These are phyloP conservation scores for Clavispora fructus DNA, from an alignment of 805 yeast genomes.

Conservation along the genomic window DNA sequence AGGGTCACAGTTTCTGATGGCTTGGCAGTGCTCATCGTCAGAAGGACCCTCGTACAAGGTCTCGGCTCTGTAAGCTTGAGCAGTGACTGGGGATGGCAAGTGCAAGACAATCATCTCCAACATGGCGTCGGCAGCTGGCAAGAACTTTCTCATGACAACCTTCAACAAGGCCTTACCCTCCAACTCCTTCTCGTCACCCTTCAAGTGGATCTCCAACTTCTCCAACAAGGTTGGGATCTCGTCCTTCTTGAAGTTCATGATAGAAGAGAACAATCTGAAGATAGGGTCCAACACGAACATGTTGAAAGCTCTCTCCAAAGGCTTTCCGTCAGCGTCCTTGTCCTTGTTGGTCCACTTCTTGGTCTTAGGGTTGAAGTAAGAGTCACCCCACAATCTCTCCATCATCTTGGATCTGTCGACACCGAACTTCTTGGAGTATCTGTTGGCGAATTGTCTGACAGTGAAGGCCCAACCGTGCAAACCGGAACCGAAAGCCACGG, in stretches of 20 bases:
- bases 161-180: conserved; percentile 98
- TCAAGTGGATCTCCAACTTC: conserved; percentile 89
- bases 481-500: conserved; percentile 99
- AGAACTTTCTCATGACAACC: conserved; percentile 98
- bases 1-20: conserved; percentile 98
- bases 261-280: conserved; percentile 92
- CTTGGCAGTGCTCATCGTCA: conserved; percentile 83
- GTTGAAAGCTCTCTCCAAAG: conserved; percentile 98
- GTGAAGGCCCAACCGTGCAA: conserved; percentile 99
- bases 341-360: conserved; percentile 98
- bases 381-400: conserved; percentile 99
- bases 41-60: conserved; percentile 98
- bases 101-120: conserved; percentile 97
- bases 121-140: conserved; percentile 99
- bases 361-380: conserved; percentile 99
- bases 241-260: conserved; percentile 99
- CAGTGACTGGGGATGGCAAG: conserved; percentile 99
- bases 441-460: conserved; percentile 94
- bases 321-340: conserved; percentile 92
- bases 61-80: conserved; percentile 98
- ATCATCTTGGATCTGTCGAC: conserved; percentile 96
- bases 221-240: conserved; percentile 88
- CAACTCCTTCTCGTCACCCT: conserved; percentile 95
- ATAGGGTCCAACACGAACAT: conserved; percentile 98
- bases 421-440: conserved; percentile 99